Percentiles rank a stretch among this genome's conserved stretches.
Conservation (phyloP, 805 yeast genomes). For the Starmerella gropengiesseri region DNA sequence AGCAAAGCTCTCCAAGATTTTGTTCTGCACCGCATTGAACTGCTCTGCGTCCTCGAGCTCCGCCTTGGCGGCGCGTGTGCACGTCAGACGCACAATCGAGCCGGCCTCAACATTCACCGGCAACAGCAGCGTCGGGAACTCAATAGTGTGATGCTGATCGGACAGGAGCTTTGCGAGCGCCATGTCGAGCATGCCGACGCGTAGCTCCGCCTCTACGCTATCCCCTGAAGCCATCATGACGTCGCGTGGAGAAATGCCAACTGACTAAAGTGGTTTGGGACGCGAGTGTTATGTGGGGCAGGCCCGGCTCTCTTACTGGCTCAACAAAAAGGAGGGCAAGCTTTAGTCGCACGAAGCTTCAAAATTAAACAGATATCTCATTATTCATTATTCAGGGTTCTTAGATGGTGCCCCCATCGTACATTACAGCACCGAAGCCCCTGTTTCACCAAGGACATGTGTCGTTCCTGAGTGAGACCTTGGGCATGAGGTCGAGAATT, state of each 20-base stretch:
- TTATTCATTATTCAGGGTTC: no score
- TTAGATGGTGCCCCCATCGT: no score
- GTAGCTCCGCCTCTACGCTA: slow-evolving; percentile 75
- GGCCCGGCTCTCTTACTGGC: no score
- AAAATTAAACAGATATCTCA: no score
- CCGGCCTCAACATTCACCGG: slow-evolving; percentile 91
- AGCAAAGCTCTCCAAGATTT: slow-evolving; percentile 64
- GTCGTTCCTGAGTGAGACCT: no score
- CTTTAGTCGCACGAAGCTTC: no score
- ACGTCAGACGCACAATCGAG: slow-evolving; percentile 72
- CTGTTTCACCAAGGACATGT: no score
- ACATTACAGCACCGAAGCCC: no score
- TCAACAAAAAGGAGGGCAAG: no score
- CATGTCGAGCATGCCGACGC: slow-evolving; percentile 93
- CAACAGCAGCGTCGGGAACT: slow-evolving; percentile 86
- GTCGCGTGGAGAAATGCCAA: not conserved
- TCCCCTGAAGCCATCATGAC: slow-evolving; percentile 14
- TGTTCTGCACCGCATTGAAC: slow-evolving; percentile 60
- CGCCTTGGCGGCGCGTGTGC: slow-evolving; percentile 62
- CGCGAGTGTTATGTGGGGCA: no score
- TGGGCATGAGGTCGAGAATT: no score
- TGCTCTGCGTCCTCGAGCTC: slow-evolving; percentile 49
- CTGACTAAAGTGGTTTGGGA: slow-evolving; percentile 7
- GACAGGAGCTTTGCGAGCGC: slow-evolving; percentile 85
- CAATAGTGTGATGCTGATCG: slow-evolving; percentile 84